Percentiles rank a stretch among this genome's conserved stretches.
These are phyloP conservation scores for Pseudoscleropodium purum DNA, from an alignment of 225 moss, liverwort and hornwort genomes.

Conservation along the genomic window DNA sequence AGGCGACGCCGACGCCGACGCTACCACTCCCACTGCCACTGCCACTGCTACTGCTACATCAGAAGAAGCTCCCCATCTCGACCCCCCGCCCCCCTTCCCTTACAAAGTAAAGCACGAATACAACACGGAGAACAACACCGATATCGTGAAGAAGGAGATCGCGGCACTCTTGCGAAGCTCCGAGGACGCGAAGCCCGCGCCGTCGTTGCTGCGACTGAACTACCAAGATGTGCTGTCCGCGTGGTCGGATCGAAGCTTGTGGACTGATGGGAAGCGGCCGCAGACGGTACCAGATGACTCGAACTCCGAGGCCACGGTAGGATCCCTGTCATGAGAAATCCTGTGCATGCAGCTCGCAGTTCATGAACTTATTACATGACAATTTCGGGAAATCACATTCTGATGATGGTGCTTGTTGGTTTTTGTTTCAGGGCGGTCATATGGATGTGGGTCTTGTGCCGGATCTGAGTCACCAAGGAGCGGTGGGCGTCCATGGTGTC, in stretches of 20 bases:
- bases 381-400: neutral
- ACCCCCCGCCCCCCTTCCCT: neutral
- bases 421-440: constrained; percentile 4
- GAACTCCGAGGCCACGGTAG: constrained; percentile 44
- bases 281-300: constrained; percentile 64
- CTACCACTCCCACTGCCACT: neutral
- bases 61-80: neutral
- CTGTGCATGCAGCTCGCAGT: neutral
- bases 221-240: constrained; percentile 72
- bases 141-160: constrained; percentile 29
- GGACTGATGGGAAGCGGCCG: constrained; percentile 50
- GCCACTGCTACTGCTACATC: neutral
- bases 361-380: neutral
- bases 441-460: constrained; percentile 63
- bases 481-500: neutral
- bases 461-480: constrained; percentile 29
- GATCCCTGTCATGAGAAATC: neutral
- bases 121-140: neutral
- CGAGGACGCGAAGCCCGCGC: constrained; percentile 36
- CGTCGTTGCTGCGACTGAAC: constrained; percentile 55
- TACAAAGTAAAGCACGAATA: constrained; percentile 50
- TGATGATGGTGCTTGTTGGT: neutral
- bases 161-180: constrained; percentile 29
- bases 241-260: constrained; percentile 67
- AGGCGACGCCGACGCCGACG: neutral